Evolutionary conservation across 2,329 filamentous ascomycete genomes (phyloP), one percentile per base, ranked within the genome.

Genomic region (Neophaeococcomyces mojaviensis): DNA sequence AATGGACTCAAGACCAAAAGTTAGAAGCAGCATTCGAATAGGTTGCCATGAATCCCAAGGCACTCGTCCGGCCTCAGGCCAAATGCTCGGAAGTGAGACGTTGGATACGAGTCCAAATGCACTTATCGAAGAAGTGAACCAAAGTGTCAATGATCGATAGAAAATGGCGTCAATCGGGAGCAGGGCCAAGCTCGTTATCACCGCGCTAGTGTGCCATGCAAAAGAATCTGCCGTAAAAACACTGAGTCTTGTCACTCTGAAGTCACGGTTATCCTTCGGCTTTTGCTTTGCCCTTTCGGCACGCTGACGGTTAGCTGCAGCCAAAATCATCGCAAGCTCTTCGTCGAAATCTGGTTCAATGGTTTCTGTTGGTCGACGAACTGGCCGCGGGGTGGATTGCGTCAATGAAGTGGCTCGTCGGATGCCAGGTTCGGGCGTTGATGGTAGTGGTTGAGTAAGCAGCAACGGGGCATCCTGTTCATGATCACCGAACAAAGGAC

Each of bases 191-290:
- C 55, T 60, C 7, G 62, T 66, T 31, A 66, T 53, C 30, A 68
- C 50, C 4, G 61, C 59, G 6, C 67, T 61, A 19, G 69, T 54
- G 39, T 69, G 65, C 4, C 64, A 68, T 16, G 67, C 61, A 20
- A 70, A 59, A 6, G 66, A 64, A 51, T 69, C 66, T 9, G 64
- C 62, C 4, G 66, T 64, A 28, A 66, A 63, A 7, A 62, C 63
- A 3, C 66, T 69, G 20, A 70, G 64, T 13, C 68, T 63, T 3
- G 66, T 70, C 13, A 70, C 61, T 37, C 66, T 61, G 51, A 68
- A 66, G 9, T 39, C 7, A 13, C 32, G 41, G 4, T 39, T 32
- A 34, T 42, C 34, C 19, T 35, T 32, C 13, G 26, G 16, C 18
- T 44, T 36, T 31, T 26, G n/a, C 15, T 32, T 32, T 12, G 31